A percentile compares a stretch with the other conserved stretches of the same genome.
phyloP scores from a whole-genome alignment of 371 early-diverging fungal genomes.

The Fennellomyces sp. region DNA sequence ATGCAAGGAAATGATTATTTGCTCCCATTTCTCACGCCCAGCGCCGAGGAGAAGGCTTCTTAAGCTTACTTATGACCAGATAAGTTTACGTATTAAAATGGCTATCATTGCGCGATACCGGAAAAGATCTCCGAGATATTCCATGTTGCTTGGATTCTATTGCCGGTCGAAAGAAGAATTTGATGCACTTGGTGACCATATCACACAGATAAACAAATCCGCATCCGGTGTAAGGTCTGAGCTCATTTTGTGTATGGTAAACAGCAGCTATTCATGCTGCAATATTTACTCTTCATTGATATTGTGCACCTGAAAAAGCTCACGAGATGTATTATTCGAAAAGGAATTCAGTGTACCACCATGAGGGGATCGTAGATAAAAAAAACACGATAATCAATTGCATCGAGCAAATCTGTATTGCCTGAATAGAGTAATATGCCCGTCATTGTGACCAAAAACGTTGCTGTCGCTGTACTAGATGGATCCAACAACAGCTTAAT shows the following conservation, averaged over 20 bases:
- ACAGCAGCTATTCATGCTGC: slow-evolving; percentile 52
- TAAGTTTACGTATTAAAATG: slow-evolving; percentile 79
- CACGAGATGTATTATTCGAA: slow-evolving; percentile 58
- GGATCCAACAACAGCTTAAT: too few relatives aligned
- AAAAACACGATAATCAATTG: too few relatives aligned
- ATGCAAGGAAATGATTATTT: slow-evolving; percentile 80
- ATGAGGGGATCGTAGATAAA: too few relatives aligned
- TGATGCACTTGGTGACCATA: slow-evolving; percentile 61
- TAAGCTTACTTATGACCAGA: slow-evolving; percentile 48
- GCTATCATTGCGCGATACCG: slow-evolving; percentile 82
- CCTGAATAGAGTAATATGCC: too few relatives aligned
- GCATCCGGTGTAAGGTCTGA: too few relatives aligned
- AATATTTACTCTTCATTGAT: slow-evolving; percentile 68
- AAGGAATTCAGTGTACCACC: slow-evolving; percentile 57
- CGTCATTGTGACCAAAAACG: too few relatives aligned
- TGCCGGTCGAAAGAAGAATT: slow-evolving; percentile 67
- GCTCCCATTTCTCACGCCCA: slow-evolving; percentile 89
- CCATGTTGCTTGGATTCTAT: slow-evolving; percentile 92
- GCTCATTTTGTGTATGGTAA: slow-evolving; percentile 19
- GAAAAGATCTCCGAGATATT: slow-evolving; percentile 86
- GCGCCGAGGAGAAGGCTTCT: slow-evolving; percentile 59
- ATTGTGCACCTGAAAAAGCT: slow-evolving; percentile 68
- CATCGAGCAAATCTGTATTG: too few relatives aligned
- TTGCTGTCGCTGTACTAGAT: too few relatives aligned
- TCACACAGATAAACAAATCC: slow-evolving; percentile 39